Evolutionary conservation across 768 basidiomycete genomes (phyloP), one percentile per base, ranked within the genome.

Genomic region (Russula compacta): DNA sequence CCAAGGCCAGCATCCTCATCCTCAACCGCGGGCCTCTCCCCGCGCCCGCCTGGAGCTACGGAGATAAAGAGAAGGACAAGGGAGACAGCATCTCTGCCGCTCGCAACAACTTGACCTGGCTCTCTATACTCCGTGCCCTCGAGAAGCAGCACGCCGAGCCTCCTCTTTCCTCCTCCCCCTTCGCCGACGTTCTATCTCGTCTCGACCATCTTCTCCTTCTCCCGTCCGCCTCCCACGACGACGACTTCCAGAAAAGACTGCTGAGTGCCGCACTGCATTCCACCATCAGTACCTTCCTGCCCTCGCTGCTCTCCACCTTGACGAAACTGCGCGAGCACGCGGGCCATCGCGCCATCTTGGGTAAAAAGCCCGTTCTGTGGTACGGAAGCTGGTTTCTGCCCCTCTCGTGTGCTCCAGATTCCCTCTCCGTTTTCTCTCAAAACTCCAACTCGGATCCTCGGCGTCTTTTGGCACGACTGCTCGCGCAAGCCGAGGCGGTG

Each of bases 321-420:
- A 38, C 11, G 6, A n/a, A n/a, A n/a, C 39, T 62, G 15, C 63
- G 50, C 38, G 35, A 53, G 9, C 55, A 57, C 29, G 42, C 24
- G 4, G 60, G 40, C 15, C 51, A 53, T 29, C 54, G 44, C 39
- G 15, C 60, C 29, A 43, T 64, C 17, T 50, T 62, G 3, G 63
- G 63, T 5, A 49, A 48, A n/a, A 61, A 44, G 47, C 54, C 56
- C 10, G 60, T 64, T 24, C 14, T 64, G 19, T 64, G 63, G 63
- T 61, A 64, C 43, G 63, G 61, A 24, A 62, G 54, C 40, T 62
- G 63, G 63, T 64, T 43, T 49, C 38, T 57, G 12, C 63, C 63
- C n/a, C 4, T 53, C 40, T 60, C 61, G 10, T 64, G 63, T 36
- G 14, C 43, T 33, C 35, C 29, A 7, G 58, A 51, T 12, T 42